Evolutionary conservation across 1,284 basidiomycete genomes (phyloP).

Genomic region (Ceratobasidium sp.): DNA sequence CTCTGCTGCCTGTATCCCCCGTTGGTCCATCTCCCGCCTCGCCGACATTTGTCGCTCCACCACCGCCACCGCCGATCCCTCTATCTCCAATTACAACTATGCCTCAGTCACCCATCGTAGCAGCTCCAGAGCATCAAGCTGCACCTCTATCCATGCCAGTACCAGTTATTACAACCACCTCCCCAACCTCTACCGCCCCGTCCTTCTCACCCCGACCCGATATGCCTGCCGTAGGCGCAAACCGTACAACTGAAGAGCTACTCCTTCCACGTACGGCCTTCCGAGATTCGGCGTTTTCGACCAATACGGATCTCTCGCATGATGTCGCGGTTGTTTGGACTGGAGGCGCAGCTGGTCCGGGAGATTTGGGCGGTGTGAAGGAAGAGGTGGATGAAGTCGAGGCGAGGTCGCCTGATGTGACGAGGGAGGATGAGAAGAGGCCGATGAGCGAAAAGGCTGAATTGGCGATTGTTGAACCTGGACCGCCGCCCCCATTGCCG

Average conservation of each 20-base stretch:
- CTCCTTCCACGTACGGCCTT: conserved; percentile 24
- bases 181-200: neutral
- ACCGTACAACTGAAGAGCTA: conserved; percentile 37
- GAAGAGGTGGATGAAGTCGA: conserved; percentile 23
- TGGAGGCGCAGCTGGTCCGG: neutral
- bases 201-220: conserved; percentile 2
- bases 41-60: conserved; percentile 23
- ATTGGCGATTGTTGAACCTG: conserved; percentile 26
- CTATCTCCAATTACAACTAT: neutral
- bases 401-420: conserved; percentile 25
- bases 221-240: neutral
- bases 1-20: neutral
- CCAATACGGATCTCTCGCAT: conserved; percentile 34
- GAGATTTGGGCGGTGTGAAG: conserved; percentile 9
- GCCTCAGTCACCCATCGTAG: neutral
- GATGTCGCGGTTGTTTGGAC: conserved; percentile 38
- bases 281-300: conserved; percentile 38
- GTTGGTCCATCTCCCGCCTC: neutral
- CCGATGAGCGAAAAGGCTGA: conserved; percentile 36
- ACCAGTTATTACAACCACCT: neutral
- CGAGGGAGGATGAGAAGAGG: neutral
- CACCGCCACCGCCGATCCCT: conserved; percentile 30
- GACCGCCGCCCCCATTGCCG: conserved; percentile 21
- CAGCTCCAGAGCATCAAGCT: neutral
- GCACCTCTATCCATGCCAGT: conserved; percentile 4